Base-by-base conservation (phyloP, 176 grass and related monocot genomes). In the Carex kokanica region DNA sequence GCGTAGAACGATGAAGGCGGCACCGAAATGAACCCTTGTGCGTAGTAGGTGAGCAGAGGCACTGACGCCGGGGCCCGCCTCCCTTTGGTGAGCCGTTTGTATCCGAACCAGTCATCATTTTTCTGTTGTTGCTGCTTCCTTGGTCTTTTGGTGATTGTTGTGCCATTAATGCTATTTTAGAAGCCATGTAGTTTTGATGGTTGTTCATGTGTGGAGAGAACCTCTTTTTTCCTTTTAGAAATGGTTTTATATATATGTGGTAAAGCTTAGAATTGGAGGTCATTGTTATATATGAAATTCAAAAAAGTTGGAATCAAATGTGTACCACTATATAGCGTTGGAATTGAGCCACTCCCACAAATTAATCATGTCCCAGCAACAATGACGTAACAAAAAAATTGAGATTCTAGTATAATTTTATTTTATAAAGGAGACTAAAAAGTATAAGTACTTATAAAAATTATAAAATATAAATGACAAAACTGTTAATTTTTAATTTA, bases 1-100 rank as follows among this genome's bases (percentile, higher is more conserved):
- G 38, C 11, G 17, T 20, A 10, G 78, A 80, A 10, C 79, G 79
- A 14, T 81, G 79, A 40, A 81, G 79, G 18, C 79, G 79, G 34
- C 79, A 81, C 38, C 79, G 29, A 45, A 81, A 81, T 11, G 79
- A 81, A 64, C 79, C 79, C 60, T 64, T 81, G 61, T 81, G 79
- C 0, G 79, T 81, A 18, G 79, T 81, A 1, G 79, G 79, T 47
- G 79, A 81, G 58, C 79, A 81, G 41, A 81, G 79, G 36, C 79
- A 81, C 57, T 81, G 79, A 23, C 79, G 59, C 34, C 34, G 34
- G 40, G 59, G 20, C 11, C 40, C 16, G 8, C 16, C n/a, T 65
- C 59, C 79, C 58, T 81, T 81, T 6, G 10, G 59, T 47, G 36
- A 13, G 8, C 59, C 12, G 2, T 52, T 74, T 45, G 71, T 21